Evolutionary conservation across 2,329 filamentous ascomycete genomes (phyloP).

Genomic region (Calonectria henricotiae): DNA sequence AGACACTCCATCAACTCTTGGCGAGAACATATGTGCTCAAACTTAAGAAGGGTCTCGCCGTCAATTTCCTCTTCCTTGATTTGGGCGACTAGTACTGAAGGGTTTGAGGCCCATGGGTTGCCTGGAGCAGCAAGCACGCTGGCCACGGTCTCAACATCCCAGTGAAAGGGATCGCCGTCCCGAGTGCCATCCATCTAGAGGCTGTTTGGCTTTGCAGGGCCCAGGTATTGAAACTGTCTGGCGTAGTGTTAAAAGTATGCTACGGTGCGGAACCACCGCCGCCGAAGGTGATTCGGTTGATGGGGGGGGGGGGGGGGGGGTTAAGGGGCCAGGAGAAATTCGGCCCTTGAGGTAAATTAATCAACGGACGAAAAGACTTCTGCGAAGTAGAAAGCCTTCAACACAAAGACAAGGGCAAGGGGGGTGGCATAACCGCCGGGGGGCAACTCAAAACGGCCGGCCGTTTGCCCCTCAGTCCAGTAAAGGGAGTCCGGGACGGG

Average conservation of each 20-base stretch:
- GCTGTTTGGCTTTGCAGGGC: slow-evolving; percentile 18
- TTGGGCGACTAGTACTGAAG: slow-evolving; percentile 66
- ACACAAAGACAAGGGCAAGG: slow-evolving; percentile 11
- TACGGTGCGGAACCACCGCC: no score
- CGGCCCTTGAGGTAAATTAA: slow-evolving; percentile 5
- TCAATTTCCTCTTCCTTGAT: slow-evolving; percentile 77
- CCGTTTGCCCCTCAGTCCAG: slow-evolving; percentile 13
- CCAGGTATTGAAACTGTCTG: slow-evolving; percentile 26
- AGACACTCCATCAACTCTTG: slow-evolving; percentile 70
- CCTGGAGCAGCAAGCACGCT: slow-evolving; percentile 74
- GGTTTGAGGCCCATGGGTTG: slow-evolving; percentile 68
- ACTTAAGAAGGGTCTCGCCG: slow-evolving; percentile 76
- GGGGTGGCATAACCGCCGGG: slow-evolving; percentile 45
- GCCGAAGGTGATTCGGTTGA: background rate
- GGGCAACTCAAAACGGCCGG: slow-evolving; percentile 27
- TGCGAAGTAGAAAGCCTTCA: background rate
- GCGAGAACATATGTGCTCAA: slow-evolving; percentile 67
- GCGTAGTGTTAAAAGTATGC: background rate
- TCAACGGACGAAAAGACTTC: slow-evolving; percentile 7
- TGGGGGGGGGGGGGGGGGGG: no score
- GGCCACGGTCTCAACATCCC: slow-evolving; percentile 80
- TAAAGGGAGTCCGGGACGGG: background rate
- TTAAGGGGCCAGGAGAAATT: no score
- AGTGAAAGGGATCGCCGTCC: slow-evolving; percentile 79
- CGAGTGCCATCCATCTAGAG: slow-evolving; percentile 50